Conservation (phyloP, 257 asterid genomes). For the Mentha longifolia region DNA sequence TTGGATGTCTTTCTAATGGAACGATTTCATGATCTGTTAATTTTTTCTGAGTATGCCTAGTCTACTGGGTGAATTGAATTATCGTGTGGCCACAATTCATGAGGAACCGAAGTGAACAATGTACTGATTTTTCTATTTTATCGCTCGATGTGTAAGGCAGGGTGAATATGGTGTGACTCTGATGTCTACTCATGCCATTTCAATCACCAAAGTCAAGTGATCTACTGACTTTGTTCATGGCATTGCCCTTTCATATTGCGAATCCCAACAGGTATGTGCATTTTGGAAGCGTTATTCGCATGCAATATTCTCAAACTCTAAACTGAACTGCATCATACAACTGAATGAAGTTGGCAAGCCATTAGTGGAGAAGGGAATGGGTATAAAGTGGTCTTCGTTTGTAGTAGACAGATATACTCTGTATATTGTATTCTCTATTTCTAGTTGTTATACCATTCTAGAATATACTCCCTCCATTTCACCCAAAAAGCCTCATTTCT, state of each 20-base stretch:
- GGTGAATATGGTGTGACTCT: not conserved
- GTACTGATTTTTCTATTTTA: not conserved
- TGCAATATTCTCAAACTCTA: not conserved
- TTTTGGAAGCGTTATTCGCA: not conserved
- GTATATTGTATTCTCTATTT: not conserved
- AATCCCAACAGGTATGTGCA: not conserved
- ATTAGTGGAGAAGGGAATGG: not conserved
- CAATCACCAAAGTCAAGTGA: not conserved
- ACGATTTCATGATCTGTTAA: not conserved
- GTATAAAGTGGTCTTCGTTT: not conserved
- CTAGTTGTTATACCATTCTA: not conserved
- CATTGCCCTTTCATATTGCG: not conserved
- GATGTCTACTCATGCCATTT: not conserved
- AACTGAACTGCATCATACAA: not conserved
- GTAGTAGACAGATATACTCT: not conserved
- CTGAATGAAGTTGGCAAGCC: not conserved
- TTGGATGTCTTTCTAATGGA: not conserved
- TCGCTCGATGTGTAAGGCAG: not conserved
- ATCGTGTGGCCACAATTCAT: not conserved
- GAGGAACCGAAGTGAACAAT: not conserved
- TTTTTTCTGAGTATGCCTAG: not conserved
- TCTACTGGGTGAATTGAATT: not conserved
- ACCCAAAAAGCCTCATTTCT: too few species aligned
- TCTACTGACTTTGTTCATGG: not conserved
- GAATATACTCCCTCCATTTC: too few species aligned